Conservation (phyloP, 2,329 filamentous ascomycete species). For the Botrytis elliptica region DNA sequence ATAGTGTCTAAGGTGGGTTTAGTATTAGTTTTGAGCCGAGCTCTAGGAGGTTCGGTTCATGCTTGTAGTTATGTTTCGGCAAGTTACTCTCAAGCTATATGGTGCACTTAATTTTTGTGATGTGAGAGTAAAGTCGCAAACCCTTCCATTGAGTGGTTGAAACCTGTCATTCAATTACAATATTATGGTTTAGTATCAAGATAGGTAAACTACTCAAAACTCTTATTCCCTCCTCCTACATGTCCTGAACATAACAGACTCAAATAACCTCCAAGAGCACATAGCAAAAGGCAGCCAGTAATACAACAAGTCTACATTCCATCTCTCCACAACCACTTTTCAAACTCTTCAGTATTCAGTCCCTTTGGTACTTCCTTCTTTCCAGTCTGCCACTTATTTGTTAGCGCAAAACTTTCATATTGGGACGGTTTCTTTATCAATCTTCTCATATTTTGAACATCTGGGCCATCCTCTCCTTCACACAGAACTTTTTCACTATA, state of each 20-base stretch:
- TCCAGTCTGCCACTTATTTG: slow-evolving; percentile 19
- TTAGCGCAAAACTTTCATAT: slow-evolving; percentile 18
- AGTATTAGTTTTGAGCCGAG: not conserved
- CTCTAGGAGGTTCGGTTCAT: not conserved
- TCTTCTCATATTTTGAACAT: slow-evolving; percentile 29
- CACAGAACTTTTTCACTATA: slow-evolving; percentile 39
- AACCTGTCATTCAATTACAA: not conserved
- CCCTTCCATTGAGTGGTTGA: not conserved
- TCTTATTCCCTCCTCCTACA: not conserved
- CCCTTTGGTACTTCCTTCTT: slow-evolving; percentile 17
- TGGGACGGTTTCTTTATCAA: slow-evolving; percentile 14
- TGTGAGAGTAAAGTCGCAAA: not conserved
- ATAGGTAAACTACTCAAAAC: not conserved
- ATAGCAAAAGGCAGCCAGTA: not conserved
- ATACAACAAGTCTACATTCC: not conserved
- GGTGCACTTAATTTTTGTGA: not conserved
- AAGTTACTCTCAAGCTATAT: not conserved
- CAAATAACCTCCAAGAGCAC: not conserved
- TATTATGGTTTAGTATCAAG: not conserved
- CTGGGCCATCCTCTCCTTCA: slow-evolving; percentile 41
- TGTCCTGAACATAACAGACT: not conserved
- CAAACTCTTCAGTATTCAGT: slow-evolving; percentile 18
- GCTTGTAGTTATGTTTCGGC: not conserved
- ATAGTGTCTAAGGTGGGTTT: not conserved
- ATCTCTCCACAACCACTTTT: slow-evolving; percentile 26